A percentile compares a stretch with the other conserved stretches of the same genome.
These are phyloP conservation scores for Panellus pusillus DNA, from an alignment of 768 basidiomycete genomes.

Conservation along the genomic window DNA sequence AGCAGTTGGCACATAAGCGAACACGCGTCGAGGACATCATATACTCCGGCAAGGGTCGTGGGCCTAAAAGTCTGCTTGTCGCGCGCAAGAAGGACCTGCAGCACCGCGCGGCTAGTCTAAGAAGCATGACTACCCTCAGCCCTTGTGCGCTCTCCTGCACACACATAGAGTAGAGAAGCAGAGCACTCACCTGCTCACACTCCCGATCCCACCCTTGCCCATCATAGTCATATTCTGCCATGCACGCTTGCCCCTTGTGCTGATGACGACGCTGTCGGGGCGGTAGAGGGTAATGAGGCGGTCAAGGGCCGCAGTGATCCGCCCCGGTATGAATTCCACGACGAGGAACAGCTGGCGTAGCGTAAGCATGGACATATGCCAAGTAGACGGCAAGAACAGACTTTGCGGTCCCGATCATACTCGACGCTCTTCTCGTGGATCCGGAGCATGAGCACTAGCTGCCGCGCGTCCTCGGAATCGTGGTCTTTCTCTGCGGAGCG, in stretches of 20 bases:
- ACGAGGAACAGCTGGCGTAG: conserved; percentile 90
- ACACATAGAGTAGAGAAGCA: conserved; percentile 26
- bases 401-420: conserved; percentile 73
- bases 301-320: conserved; percentile 85
- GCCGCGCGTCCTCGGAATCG: conserved; percentile 76
- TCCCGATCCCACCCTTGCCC: conserved; percentile 44
- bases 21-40: too few relatives aligned
- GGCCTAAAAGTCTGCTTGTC: too few relatives aligned
- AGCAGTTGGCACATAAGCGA: too few relatives aligned
- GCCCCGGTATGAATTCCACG: conserved; percentile 92
- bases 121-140: too few relatives aligned
- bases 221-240: conserved; percentile 41
- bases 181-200: conserved; percentile 42
- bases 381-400: too few relatives aligned
- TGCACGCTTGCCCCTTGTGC: conserved; percentile 69
- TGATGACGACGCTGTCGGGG: conserved; percentile 91
- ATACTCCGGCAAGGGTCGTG: too few relatives aligned
- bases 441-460: conserved; percentile 70
- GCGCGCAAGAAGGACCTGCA: too few relatives aligned
- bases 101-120: too few relatives aligned
- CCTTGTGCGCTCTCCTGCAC: neutral
- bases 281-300: conserved; percentile 90
- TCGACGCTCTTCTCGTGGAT: conserved; percentile 83
- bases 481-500: conserved; percentile 67
- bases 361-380: too few relatives aligned